Base-by-base conservation (phyloP, 148 eudicot species). In the Vaccinium macrocarpon region DNA sequence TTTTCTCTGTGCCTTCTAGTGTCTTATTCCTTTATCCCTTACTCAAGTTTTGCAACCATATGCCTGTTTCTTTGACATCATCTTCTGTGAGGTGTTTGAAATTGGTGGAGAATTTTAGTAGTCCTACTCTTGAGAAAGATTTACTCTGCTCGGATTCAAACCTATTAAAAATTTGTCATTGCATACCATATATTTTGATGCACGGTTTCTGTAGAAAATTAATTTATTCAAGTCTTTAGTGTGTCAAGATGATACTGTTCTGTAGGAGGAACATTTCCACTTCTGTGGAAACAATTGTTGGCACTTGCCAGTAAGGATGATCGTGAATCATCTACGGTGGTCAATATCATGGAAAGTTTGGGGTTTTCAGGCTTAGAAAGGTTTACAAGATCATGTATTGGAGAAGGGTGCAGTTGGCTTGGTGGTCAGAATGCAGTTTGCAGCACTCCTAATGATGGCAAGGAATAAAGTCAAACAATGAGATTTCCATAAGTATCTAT, bases 11-110 rank as follows among this genome's bases (percentile, higher is more conserved):
- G 66, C 46, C 38, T 68, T 68, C 38, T 27, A 68, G 73, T 68
- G 73, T 68, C 73, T 68, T 2, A 5, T 13, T 68, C 73, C 38
- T 68, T 68, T 27, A 66, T 66, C 27, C 18, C 73, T 27, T 68
- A 16, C 27, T 27, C 16, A 68, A 68, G 73, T 25, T 27, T 6
- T 27, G 38, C 32, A 27, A 68, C 16, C 73, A 27, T 27, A 5
- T 68, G 73, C 73, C 73, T 68, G 73, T 68, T 25, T 27, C 73
- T 68, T 68, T 68, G 73, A 27, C 8, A 32, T 68, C 13, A 68
- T 27, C 42, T 68, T 68, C 38, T 68, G 38, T 27, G 6, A 68
- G 73, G 42, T 38, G 73, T 68, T 12, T 68, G 38, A 68, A 27
- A 68, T 27, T 68, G 73, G 8, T 13, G 8, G 73, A 4, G 73